Evolutionary conservation across 164 flowering plant genomes (phyloP), one percentile per base, ranked within the genome.

Genomic region (Magnolia sinica): DNA sequence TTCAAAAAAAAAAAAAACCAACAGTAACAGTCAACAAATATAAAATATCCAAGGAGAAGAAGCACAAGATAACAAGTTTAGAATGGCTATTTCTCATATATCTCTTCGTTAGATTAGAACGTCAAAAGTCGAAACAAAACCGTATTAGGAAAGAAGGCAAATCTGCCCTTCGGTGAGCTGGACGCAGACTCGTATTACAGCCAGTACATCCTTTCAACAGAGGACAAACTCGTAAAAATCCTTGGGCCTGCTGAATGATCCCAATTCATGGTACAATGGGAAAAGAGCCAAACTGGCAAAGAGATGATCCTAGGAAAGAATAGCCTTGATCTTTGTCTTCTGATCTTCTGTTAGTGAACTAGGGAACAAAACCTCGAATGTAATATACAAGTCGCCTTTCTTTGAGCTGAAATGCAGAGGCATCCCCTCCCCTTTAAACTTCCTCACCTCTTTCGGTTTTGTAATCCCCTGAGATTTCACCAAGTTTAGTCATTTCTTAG

Each of bases 341-440:
- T 94, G 99, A 50, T 93, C 95, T 74, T 94, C 96, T 18, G 96
- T 88, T 63, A 96, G 83, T 45, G 97, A 88, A 4, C 89, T 76
- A 7, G 99, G 99, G 82, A 96, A 96, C 49, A 90, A 75, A 75
- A 96, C 99, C 87, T 96, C 98, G 73, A 89, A 96, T 1, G 89
- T 89, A 71, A 94, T 89, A 64, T 87, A 94, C 10, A 96, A 83
- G 77, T 94, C 91, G 10, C 99, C 99, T 78, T 93, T 96, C 89
- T 93, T 96, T 67, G 84, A 85, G 86, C 91, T 93, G 18, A 87
- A 85, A 81, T 96, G 91, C 79, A 89, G 69, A 31, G 99, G 98
- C 98, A 94, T 96, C 37, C 99, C 99, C 87, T 94, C 97, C 58
- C 99, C 98, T 86, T 88, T 91, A 74, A 94, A 88, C 79, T 88